Evolutionary conservation across 768 basidiomycete species (phyloP).

Genomic region (Cyclocybe aegerita): DNA sequence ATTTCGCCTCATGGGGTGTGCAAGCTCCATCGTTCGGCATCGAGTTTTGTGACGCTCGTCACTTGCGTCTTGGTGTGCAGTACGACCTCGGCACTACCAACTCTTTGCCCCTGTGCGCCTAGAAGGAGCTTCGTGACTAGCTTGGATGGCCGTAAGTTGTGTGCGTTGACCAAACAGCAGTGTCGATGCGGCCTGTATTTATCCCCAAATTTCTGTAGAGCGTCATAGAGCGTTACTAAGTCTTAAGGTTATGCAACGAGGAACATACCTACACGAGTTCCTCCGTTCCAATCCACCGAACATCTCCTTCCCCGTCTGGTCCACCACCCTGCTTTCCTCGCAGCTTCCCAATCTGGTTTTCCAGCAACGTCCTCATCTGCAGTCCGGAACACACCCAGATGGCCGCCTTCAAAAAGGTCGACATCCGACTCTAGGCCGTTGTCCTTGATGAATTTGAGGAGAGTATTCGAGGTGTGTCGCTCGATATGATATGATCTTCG

Average conservation of each 20-base stretch:
- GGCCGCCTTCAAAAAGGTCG: conserved; percentile 62
- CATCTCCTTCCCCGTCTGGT: conserved; percentile 12
- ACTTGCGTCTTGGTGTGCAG: conserved; percentile 80
- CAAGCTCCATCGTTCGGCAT: conserved; percentile 44
- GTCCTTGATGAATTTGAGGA: conserved; percentile 49
- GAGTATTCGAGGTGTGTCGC: conserved; percentile 45
- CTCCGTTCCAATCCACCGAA: conserved; percentile 46
- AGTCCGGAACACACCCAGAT: conserved; percentile 48
- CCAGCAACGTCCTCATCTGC: conserved; percentile 39
- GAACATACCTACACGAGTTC: conserved; percentile 46
- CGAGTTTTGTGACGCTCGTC: conserved; percentile 35
- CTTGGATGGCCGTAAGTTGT: conserved; percentile 82
- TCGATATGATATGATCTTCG: conserved; percentile 55
- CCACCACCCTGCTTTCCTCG: conserved; percentile 45
- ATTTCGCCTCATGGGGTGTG: conserved; percentile 68
- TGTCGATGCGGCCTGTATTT: conserved; percentile 45
- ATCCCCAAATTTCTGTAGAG: conserved; percentile 24
- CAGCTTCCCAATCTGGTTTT: conserved; percentile 49
- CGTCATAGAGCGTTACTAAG: too few relatives aligned
- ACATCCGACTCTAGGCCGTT: conserved; percentile 46
- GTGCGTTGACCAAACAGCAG: conserved; percentile 50
- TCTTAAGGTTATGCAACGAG: background rate
- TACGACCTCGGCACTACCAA: conserved; percentile 36
- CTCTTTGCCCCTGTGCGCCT: conserved; percentile 27
- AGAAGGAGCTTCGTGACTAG: conserved; percentile 68